Evolutionary conservation across 1,139 yeast genomes (phyloP), one percentile per base, ranked within the genome.

Genomic region (Taiozyma onychis): DNA sequence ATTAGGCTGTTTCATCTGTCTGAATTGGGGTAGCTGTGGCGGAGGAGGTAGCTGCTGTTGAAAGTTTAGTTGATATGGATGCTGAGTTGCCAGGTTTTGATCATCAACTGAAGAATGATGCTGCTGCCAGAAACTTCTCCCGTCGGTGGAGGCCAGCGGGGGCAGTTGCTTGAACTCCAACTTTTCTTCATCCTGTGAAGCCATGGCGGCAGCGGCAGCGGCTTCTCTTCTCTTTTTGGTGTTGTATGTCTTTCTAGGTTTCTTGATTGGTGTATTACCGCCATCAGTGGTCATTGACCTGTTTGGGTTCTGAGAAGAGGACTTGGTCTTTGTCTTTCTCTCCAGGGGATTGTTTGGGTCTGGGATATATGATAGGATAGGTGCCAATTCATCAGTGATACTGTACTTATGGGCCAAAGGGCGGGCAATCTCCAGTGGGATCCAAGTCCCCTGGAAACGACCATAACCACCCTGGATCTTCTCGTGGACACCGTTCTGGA

Each of bases 381-480:
- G 81, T 1, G 83, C 84, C 57, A 75, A 70, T 37, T 78, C 80
- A 39, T 80, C 76, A 3, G 78, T 68, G 16, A 81, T 75, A 3
- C 80, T 79, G 58, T 81, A 80, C 53, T 72, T 77, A 14, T 70
- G 68, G 5, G 83, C 84, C 58, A 81, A 67, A 43, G 74, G 66
- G 51, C 74, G 78, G 9, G 86, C 86, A 44, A 65, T 59, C 47
- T 76, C 78, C 16, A 73, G 67, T 9, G 97, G 95, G 34, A 90
- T 84, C 89, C 97, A 93, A 0, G 97, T 91, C 14, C 99, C 99
- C 67, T 93, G 98, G 68, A 90, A 93, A 63, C 93, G 83, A 44
- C 97, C 98, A 61, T 90, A 91, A 4, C 98, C 98, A 60, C 98
- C 99, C 68, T 91, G 98, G 43, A 93, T 89, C 67, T 91, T 91